Evolutionary conservation across 805 yeast species (phyloP).

Genomic region (Metschnikowia henanensis): DNA sequence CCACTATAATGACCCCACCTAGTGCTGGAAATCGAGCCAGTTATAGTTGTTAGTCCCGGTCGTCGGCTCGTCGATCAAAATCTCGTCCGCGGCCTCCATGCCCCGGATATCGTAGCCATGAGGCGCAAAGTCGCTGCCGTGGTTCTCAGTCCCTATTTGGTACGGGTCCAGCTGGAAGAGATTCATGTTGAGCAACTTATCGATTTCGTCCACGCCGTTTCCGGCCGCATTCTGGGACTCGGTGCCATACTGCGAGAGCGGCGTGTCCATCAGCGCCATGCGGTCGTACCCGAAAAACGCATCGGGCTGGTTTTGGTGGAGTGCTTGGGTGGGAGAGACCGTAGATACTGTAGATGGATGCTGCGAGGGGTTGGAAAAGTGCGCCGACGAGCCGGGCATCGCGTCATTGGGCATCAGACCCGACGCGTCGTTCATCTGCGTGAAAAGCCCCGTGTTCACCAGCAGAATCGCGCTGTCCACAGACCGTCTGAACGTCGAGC

Average conservation of each 20-base stretch:
- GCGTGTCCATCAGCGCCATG: slow-evolving; percentile 4
- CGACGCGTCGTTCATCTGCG: slow-evolving; percentile 8
- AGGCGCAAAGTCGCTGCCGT: slow-evolving; percentile 3
- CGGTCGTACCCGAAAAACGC: slow-evolving; percentile 9
- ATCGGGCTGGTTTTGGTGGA: slow-evolving; percentile 1
- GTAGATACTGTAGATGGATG: neutral
- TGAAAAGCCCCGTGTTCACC: slow-evolving; percentile 13
- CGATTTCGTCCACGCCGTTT: slow-evolving; percentile 36
- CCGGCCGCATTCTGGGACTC: slow-evolving; percentile 8
- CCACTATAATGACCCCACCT: too few species aligned
- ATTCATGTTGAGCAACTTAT: slow-evolving; percentile 39
- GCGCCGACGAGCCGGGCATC: neutral
- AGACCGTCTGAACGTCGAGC: slow-evolving; percentile 9
- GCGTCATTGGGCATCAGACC: too few species aligned
- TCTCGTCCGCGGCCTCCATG: slow-evolving; percentile 35
- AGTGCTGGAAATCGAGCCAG: slow-evolving; percentile 36
- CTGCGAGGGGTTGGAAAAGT: neutral
- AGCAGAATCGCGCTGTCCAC: slow-evolving; percentile 13
- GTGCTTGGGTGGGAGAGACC: neutral
- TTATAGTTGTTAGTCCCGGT: slow-evolving; percentile 30
- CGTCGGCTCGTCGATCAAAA: slow-evolving; percentile 25
- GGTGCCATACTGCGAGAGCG: slow-evolving; percentile 1
- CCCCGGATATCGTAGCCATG: slow-evolving; percentile 16
- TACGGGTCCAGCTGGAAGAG: slow-evolving; percentile 37
- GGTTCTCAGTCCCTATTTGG: slow-evolving; percentile 22